Conservation (phyloP, 73 alveolate genomes). For the Urostyla sp. region DNA sequence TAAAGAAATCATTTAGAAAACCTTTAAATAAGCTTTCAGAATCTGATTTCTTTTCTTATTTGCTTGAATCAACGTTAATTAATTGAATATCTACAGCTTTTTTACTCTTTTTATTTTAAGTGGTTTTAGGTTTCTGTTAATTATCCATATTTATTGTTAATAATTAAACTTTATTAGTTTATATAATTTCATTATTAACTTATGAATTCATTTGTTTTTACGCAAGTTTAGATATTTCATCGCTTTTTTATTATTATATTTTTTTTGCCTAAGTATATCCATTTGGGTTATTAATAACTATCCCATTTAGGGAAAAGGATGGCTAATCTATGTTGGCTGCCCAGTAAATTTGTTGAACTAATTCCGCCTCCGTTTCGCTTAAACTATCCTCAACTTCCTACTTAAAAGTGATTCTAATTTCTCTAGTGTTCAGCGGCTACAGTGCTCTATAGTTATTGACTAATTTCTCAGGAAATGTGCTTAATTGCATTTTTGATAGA, state of each 20-base stretch:
- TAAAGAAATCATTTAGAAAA: constrained; percentile 24
- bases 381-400: background rate
- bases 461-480: background rate
- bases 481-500: background rate
- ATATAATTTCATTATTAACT: background rate
- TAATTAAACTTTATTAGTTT: too few species aligned
- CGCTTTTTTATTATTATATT: background rate
- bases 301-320: background rate
- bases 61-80: background rate
- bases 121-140: background rate
- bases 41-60: background rate
- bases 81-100: background rate
- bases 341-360: background rate
- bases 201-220: background rate
- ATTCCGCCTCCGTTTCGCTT: background rate
- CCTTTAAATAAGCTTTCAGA: constrained; percentile 15
- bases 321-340: background rate
- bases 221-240: constrained; percentile 8
- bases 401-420: background rate
- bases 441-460: background rate
- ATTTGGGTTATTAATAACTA: constrained; percentile 33
- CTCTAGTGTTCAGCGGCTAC: background rate
- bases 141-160: background rate
- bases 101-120: background rate
- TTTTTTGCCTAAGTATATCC: background rate